Evolutionary conservation across 805 yeast genomes (phyloP).

Genomic region (Myxozyma monticola): DNA sequence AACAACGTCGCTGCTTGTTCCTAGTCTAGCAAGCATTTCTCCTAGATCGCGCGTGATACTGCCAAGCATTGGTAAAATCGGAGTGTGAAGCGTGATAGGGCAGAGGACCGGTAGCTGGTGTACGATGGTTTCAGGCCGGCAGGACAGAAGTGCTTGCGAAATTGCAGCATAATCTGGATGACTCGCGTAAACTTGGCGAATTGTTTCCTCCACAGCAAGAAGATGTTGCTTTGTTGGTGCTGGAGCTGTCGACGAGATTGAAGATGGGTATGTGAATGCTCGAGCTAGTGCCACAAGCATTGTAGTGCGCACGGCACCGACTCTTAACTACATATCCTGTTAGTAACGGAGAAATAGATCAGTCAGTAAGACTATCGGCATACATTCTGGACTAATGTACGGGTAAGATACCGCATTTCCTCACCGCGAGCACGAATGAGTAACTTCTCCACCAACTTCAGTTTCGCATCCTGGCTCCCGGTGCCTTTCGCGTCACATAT

Average conservation of each 20-base stretch:
- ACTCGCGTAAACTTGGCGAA: conserved; percentile 31
- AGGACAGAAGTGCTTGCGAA: conserved; percentile 21
- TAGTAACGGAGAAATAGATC: background rate
- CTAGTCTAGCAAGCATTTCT: conserved; percentile 25
- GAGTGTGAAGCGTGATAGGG: conserved; percentile 30
- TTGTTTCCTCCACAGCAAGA: conserved; percentile 20
- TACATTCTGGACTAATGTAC: conserved; percentile 31
- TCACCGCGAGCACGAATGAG: conserved; percentile 29
- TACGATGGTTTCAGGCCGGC: conserved; percentile 3
- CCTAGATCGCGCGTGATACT: conserved; percentile 32
- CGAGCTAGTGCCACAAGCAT: conserved; percentile 32
- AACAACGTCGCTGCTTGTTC: background rate
- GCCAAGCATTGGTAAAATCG: conserved; percentile 34
- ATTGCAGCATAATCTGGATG: conserved; percentile 29
- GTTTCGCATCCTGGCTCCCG: conserved; percentile 29
- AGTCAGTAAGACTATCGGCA: background rate
- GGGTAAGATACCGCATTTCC: conserved; percentile 32
- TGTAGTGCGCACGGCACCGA: conserved; percentile 33
- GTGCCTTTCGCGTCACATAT: conserved; percentile 30
- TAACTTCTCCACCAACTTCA: conserved; percentile 25
- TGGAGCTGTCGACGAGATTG: background rate
- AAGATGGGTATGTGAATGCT: conserved; percentile 24
- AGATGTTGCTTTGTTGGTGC: conserved; percentile 5
- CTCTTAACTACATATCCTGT: conserved; percentile 15
- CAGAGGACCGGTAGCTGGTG: conserved; percentile 14